Conservation (phyloP, 2,329 filamentous ascomycete species). For the Escovopsis weberi region DNA sequence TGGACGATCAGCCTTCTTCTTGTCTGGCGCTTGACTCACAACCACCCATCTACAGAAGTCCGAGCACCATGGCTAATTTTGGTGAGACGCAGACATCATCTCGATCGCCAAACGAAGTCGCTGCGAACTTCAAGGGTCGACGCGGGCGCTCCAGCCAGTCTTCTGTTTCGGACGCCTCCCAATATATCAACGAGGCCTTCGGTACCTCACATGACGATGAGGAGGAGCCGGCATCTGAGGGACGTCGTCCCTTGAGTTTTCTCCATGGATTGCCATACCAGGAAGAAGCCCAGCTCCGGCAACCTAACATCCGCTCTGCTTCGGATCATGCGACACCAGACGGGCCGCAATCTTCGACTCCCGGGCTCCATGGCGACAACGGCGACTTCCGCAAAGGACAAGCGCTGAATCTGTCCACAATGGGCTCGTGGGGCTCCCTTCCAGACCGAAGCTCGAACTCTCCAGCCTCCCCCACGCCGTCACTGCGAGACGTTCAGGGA, state of each 20-base stretch:
- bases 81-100: slow-evolving; percentile 37
- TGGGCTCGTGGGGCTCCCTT: slow-evolving; percentile 26
- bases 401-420: slow-evolving; percentile 24
- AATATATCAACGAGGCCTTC: slow-evolving; percentile 91
- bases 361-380: slow-evolving; percentile 13
- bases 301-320: slow-evolving; percentile 22
- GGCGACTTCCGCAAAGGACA: slow-evolving; percentile 27
- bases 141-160: slow-evolving; percentile 44
- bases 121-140: slow-evolving; percentile 41
- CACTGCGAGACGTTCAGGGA: slow-evolving; percentile 38
- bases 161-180: slow-evolving; percentile 71
- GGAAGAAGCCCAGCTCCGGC: slow-evolving; percentile 26
- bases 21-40: neutral
- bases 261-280: slow-evolving; percentile 41
- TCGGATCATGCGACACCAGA: slow-evolving; percentile 33
- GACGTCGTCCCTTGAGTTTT: slow-evolving; percentile 59
- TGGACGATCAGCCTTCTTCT: no score
- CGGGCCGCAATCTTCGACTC: slow-evolving; percentile 4
- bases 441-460: slow-evolving; percentile 28
- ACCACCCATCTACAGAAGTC: no score
- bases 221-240: slow-evolving; percentile 44
- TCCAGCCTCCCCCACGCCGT: slow-evolving; percentile 37
- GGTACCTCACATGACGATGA: slow-evolving; percentile 77
- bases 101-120: slow-evolving; percentile 39
- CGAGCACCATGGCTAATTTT: slow-evolving; percentile 2